Percentiles rank a stretch among this genome's conserved stretches.
Evolutionary conservation across 2,329 filamentous ascomycete species (phyloP).

Genomic region (Sporothrix euskadiensis): DNA sequence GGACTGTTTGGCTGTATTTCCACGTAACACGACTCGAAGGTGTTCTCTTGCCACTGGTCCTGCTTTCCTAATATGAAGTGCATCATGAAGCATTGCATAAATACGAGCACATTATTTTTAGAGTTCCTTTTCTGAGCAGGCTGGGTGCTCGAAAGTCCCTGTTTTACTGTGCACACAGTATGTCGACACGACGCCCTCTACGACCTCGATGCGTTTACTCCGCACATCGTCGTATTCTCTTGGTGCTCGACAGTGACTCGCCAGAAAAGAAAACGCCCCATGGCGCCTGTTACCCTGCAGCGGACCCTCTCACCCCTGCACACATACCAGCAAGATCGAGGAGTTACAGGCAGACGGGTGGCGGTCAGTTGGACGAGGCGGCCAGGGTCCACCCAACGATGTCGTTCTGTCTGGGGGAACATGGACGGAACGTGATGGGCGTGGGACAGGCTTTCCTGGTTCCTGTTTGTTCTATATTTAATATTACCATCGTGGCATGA

Average conservation of each 20-base stretch:
- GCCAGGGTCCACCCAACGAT: not conserved
- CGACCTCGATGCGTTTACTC: not conserved
- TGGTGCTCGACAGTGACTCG: not conserved
- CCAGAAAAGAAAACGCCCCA: not conserved
- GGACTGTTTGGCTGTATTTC: not conserved
- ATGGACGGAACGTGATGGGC: not conserved
- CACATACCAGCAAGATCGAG: constrained; percentile 7
- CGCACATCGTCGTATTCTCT: not conserved
- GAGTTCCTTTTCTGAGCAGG: not conserved
- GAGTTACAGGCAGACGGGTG: not conserved
- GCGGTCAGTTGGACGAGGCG: not conserved
- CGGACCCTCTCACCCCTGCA: constrained; percentile 6
- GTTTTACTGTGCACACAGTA: not conserved
- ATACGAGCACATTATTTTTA: not conserved
- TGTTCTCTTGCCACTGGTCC: not conserved
- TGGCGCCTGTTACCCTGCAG: constrained; percentile 11
- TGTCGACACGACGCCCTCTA: not conserved
- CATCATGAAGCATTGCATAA: not conserved
- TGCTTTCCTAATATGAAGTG: not conserved
- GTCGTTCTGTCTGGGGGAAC: constrained; percentile 10
- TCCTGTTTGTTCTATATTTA: not conserved
- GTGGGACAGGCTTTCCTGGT: not conserved
- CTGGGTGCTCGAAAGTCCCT: not conserved
- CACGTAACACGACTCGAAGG: not conserved
- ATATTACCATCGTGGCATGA: not conserved